Evolutionary conservation across 2,329 filamentous ascomycete species (phyloP).

Genomic region (Blastomyces emzantsi): DNA sequence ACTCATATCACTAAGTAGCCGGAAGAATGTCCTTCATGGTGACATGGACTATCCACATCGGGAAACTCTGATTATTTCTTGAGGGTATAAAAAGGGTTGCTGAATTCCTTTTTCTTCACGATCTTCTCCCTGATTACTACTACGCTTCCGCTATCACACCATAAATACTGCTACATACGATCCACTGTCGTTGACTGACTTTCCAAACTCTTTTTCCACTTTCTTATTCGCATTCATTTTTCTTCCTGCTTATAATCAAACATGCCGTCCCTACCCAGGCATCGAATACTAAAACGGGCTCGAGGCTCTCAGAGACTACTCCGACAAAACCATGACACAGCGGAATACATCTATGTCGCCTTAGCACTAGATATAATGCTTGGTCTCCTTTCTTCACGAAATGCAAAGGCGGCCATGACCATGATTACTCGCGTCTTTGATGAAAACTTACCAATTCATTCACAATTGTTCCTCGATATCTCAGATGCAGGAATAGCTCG

Average conservation of each 20-base stretch:
- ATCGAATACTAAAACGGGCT: background rate
- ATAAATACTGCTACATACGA: background rate
- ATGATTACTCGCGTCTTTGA: background rate
- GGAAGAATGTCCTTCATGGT: background rate
- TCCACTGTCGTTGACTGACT: background rate
- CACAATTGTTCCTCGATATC: background rate
- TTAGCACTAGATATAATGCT: slow-evolving; percentile 1
- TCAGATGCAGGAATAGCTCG: background rate
- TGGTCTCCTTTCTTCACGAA: background rate
- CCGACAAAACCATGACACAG: background rate
- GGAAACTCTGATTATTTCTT: background rate
- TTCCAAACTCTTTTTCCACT: background rate
- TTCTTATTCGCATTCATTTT: background rate
- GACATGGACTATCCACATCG: background rate
- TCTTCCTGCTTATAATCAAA: background rate
- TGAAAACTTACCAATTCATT: background rate
- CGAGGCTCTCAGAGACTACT: background rate
- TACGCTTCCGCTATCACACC: background rate
- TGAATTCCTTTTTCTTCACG: background rate
- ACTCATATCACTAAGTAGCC: background rate
- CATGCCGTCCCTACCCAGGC: background rate
- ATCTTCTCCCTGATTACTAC: background rate
- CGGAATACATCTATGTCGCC: slow-evolving; percentile 4
- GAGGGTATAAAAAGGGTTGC: background rate
- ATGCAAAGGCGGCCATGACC: background rate